Base-by-base conservation (phyloP, 345 rosid genomes). In the Turnera subulata region DNA sequence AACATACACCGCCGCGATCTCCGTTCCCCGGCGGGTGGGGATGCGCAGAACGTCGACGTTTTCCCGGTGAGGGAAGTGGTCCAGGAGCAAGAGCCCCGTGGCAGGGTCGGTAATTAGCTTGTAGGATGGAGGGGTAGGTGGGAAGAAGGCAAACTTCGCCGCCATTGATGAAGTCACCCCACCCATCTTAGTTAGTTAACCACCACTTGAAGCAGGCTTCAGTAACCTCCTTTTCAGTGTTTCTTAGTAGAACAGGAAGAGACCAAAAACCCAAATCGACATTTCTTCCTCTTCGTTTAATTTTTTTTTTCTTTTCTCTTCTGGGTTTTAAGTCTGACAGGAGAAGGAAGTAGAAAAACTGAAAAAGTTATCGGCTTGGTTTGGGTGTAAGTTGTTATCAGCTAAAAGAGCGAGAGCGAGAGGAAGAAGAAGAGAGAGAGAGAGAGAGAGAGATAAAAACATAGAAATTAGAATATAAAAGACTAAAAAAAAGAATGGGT, bases 1-100 rank as follows among this genome's bases (percentile, higher is more conserved):
- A 21, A 89, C 75, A 51, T 89, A 90, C 54, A 90, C 61, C 32
- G 95, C 90, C 26, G 87, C 96, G 44, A 93, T 78, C 88, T 89
- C 92, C 1, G 83, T 74, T 23, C 97, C 89, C 49, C 83, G 79
- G 38, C 96, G 78, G 25, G 97, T 93, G 0, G 84, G 81, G 18
- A 93, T 63, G 23, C 61, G 59, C 59, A 58, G 35, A 7, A 65
- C 46, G 6, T 65, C 70, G 20, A 58, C 53, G 47, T 65, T 65
- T 33, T 65, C 70, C 18, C 70, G 63, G 58, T 58, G 70, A 23
- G 70, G 63, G 18, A 65, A 65, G 48, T 58, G 58, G 39, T 46
- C 58, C 2, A 65, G 64, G 18, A 58, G 60, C 59, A 59, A 52
- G 12, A 66, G 50, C 18, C 62, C 73, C 56, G 58, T 44, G 20